Percentiles rank a stretch among this genome's conserved stretches.
These are phyloP conservation scores for Wilhelminamyces savonicus DNA, from an alignment of 805 yeast species.

Conservation along the genomic window DNA sequence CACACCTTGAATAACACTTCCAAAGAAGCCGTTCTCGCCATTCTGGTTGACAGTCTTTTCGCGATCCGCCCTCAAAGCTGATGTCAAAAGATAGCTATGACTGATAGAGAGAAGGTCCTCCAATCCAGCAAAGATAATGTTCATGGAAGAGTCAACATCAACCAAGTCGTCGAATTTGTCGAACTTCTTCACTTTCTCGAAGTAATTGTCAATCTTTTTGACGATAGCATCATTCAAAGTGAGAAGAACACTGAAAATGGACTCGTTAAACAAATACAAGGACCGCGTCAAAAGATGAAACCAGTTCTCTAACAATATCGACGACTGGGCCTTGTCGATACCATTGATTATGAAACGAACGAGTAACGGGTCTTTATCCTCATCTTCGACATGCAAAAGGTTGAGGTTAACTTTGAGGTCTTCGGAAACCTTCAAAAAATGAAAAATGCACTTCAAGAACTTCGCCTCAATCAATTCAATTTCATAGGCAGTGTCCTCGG, in stretches of 20 bases:
- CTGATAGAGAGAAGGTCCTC: conserved; percentile 59
- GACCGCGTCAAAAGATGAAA: conserved; percentile 45
- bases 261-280: conserved; percentile 43
- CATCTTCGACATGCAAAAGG: conserved; percentile 24
- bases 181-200: conserved; percentile 16
- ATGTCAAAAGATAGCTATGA: conserved; percentile 46
- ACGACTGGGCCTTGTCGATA: conserved; percentile 37
- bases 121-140: conserved; percentile 49
- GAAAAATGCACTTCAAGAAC: conserved; percentile 21
- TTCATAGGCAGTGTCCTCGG: conserved; percentile 5
- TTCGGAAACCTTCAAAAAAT: conserved; percentile 25
- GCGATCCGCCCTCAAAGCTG: conserved; percentile 13
- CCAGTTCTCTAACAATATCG: conserved; percentile 42
- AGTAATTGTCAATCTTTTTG: conserved; percentile 27
- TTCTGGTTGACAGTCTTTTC: conserved; percentile 7
- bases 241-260: conserved; percentile 50
- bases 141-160: conserved; percentile 39
- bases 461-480: conserved; percentile 23
- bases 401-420: conserved; percentile 19
- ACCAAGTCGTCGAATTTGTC: conserved; percentile 8
- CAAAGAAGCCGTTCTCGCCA: conserved; percentile 49
- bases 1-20: conserved; percentile 71
- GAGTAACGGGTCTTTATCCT: conserved; percentile 22
- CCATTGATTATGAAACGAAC: conserved; percentile 46
- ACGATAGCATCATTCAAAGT: conserved; percentile 49